Conservation (phyloP, 2,329 filamentous ascomycete species). For the Fusarium incarnatum region DNA sequence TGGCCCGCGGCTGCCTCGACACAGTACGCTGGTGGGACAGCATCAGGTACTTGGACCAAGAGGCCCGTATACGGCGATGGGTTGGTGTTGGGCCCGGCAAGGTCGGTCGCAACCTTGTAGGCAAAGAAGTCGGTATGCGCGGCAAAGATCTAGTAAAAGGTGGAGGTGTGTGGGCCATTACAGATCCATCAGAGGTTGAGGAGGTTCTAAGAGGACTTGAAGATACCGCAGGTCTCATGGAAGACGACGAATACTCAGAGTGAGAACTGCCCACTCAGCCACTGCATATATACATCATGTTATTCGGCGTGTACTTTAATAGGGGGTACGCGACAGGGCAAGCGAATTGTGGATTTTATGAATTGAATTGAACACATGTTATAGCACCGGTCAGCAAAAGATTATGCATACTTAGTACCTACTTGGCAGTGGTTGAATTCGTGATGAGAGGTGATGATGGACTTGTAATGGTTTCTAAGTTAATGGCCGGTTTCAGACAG, state of each 20-base stretch:
- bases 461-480: conserved; percentile 23
- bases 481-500: conserved; percentile 38
- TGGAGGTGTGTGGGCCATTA: conserved; percentile 93
- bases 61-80: conserved; percentile 84
- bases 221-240: conserved; percentile 67
- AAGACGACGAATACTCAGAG: conserved; percentile 59
- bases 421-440: not conserved
- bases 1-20: conserved; percentile 87
- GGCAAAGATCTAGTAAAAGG: conserved; percentile 83
- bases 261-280: conserved; percentile 19
- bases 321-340: conserved; percentile 14
- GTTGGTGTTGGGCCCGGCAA: conserved; percentile 94
- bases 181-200: conserved; percentile 80
- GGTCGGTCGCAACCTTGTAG: conserved; percentile 91
- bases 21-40: conserved; percentile 96
- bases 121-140: conserved; percentile 92
- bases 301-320: conserved; percentile 18
- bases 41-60: conserved; percentile 87
- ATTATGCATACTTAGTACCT: not conserved
- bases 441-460: not conserved
- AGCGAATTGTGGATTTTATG: conserved; percentile 9
- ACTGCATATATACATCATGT: conserved; percentile 2
- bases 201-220: conserved; percentile 74
- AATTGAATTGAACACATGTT: conserved; percentile 12
- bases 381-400: not conserved